These are phyloP conservation scores for Zygosaccharomyces sapae DNA, from an alignment of 1,139 yeast genomes.

Conservation along the genomic window DNA sequence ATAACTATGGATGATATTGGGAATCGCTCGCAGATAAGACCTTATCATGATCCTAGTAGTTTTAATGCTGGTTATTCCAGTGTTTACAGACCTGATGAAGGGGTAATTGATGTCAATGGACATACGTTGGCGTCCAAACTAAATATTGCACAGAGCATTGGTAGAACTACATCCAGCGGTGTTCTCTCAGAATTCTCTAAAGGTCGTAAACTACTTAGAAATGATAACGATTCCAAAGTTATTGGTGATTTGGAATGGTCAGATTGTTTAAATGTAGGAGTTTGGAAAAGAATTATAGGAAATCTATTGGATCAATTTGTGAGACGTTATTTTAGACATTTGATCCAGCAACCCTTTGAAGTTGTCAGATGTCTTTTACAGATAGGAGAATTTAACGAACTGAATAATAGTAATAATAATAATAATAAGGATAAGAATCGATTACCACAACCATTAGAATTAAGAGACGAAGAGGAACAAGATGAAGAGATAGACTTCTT, in stretches of 20 bases:
- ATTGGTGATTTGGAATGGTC: constrained; percentile 55
- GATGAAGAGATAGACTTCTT: constrained; percentile 58
- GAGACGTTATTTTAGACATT: constrained; percentile 61
- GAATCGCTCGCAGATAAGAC: constrained; percentile 44
- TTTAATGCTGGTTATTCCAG: constrained; percentile 67
- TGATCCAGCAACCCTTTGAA: constrained; percentile 85
- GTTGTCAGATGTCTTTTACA: constrained; percentile 75
- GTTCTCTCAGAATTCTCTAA: constrained; percentile 10
- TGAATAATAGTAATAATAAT: constrained; percentile 5
- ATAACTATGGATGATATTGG: constrained; percentile 13
- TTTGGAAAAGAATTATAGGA: constrained; percentile 51
- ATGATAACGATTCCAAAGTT: constrained; percentile 11
- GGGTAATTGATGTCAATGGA: constrained; percentile 44
- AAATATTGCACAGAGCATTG: constrained; percentile 24
- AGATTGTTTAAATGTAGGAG: constrained; percentile 59
- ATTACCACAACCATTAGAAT: constrained; percentile 10
- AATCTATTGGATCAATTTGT: constrained; percentile 58
- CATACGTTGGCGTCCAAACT: constrained; percentile 39
- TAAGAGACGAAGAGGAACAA: constrained; percentile 22
- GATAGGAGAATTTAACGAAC: constrained; percentile 55
- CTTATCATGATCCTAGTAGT: constrained; percentile 67
- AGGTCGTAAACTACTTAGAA: constrained; percentile 10
- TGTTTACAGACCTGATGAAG: constrained; percentile 56
- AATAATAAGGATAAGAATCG: neutral
- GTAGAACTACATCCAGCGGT: constrained; percentile 9